These are phyloP conservation scores for Caulochytrium protostelioides DNA, from an alignment of 371 early-diverging fungal species.

Conservation along the genomic window DNA sequence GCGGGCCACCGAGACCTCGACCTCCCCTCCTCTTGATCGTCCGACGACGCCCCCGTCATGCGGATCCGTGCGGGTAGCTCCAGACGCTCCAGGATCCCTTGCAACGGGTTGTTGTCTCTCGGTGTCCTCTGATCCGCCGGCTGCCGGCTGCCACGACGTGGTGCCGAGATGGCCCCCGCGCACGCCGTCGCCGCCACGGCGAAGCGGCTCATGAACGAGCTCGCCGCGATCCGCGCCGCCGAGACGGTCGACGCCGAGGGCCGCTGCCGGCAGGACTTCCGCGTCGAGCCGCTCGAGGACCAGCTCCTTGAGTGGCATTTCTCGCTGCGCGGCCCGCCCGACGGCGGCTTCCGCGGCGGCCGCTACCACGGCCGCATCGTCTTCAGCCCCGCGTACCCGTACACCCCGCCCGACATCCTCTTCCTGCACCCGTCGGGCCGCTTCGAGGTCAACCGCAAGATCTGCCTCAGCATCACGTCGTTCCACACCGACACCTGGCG, in stretches of 20 bases:
- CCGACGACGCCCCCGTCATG: too few relatives aligned
- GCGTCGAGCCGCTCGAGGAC: conserved; percentile 19
- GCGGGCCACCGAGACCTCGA: too few relatives aligned
- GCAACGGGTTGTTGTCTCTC: too few relatives aligned
- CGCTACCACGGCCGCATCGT: conserved; percentile 27
- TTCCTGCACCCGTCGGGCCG: conserved; percentile 55
- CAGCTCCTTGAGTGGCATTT: conserved; percentile 84
- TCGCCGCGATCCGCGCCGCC: conserved; percentile 31
- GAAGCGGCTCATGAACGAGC: conserved; percentile 45
- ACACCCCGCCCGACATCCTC: conserved; percentile 61
- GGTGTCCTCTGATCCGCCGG: too few relatives aligned
- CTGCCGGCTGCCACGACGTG: too few relatives aligned
- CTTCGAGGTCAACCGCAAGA: conserved; percentile 71
- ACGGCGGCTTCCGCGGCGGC: conserved; percentile 69
- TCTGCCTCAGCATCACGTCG: conserved; percentile 77
- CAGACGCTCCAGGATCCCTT: too few relatives aligned
- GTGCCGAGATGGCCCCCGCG: background rate
- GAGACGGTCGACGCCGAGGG: conserved; percentile 32
- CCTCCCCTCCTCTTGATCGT: too few relatives aligned
- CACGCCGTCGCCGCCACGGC: conserved; percentile 17
- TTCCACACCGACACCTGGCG: too few relatives aligned
- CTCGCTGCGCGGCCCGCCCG: conserved; percentile 67
- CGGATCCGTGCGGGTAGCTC: too few relatives aligned
- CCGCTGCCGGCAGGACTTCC: conserved; percentile 31
- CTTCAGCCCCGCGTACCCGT: conserved; percentile 5